These are phyloP conservation scores for Saccharomycopsis fibuligera DNA, from an alignment of 805 yeast genomes.

Conservation along the genomic window DNA sequence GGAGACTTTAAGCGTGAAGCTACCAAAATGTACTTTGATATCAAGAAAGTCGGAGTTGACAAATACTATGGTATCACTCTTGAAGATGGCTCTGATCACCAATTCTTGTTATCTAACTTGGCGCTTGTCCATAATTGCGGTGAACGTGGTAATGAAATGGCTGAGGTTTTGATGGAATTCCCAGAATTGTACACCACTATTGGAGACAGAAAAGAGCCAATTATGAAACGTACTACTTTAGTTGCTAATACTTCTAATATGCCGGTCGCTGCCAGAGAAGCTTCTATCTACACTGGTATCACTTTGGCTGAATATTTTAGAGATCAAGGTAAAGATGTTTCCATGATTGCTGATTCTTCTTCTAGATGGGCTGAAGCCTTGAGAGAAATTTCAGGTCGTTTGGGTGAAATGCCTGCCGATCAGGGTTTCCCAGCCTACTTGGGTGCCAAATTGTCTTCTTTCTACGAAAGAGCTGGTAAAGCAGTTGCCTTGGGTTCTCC, in stretches of 20 bases:
- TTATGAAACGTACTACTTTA: slow-evolving; percentile 98
- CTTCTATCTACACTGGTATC: slow-evolving; percentile 98
- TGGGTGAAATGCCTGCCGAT: slow-evolving; percentile 99
- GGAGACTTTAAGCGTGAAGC: slow-evolving; percentile 23
- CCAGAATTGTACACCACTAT: slow-evolving; percentile 93
- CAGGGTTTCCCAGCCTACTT: slow-evolving; percentile 99
- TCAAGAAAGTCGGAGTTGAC: slow-evolving; percentile 26
- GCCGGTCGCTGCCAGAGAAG: slow-evolving; percentile 99
- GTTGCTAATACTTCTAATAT: slow-evolving; percentile 98
- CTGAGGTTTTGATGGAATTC: slow-evolving; percentile 98
- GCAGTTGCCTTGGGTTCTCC: slow-evolving; percentile 95
- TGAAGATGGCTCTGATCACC: slow-evolving; percentile 34
- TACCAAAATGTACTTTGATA: slow-evolving; percentile 28
- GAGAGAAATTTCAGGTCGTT: slow-evolving; percentile 99
- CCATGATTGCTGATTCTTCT: slow-evolving; percentile 99
- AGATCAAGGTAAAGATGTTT: slow-evolving; percentile 98
- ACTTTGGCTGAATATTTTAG: slow-evolving; percentile 98
- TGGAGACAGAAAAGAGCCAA: slow-evolving; percentile 92
- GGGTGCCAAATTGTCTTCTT: slow-evolving; percentile 97
- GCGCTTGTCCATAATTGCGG: slow-evolving; percentile 50
- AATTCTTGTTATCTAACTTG: slow-evolving; percentile 35
- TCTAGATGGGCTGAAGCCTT: slow-evolving; percentile 99
- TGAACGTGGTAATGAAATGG: slow-evolving; percentile 99
- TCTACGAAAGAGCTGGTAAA: slow-evolving; percentile 99
- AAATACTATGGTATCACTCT: slow-evolving; percentile 40